phyloP scores from a whole-genome alignment of 106 monocot species.

The Dendrobium catenatum region DNA sequence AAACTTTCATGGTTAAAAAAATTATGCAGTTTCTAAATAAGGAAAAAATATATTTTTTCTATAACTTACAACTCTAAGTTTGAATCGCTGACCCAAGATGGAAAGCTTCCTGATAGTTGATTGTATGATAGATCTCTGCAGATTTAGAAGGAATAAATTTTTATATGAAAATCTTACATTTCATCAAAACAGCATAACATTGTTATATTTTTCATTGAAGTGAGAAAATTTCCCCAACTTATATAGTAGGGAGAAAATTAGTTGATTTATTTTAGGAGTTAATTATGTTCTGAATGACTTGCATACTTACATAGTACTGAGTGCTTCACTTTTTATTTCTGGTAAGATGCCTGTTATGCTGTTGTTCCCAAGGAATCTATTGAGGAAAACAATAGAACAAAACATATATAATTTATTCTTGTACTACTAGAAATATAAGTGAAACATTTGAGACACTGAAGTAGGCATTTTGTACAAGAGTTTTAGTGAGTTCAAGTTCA shows the following conservation, averaged over 20 bases:
- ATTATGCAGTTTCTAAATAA: not conserved
- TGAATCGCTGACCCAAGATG: slow-evolving; percentile 54
- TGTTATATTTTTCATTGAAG: too few relatives aligned
- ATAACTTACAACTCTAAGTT: slow-evolving; percentile 62
- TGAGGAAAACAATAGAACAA: slow-evolving; percentile 7
- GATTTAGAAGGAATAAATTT: not conserved
- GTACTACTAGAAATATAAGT: not conserved
- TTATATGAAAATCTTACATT: too few relatives aligned
- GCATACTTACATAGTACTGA: slow-evolving; percentile 45
- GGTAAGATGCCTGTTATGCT: slow-evolving; percentile 68
- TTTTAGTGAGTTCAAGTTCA: slow-evolving; percentile 41
- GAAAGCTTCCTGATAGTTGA: slow-evolving; percentile 71
- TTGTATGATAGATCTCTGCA: slow-evolving; percentile 94
- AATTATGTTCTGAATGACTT: not conserved
- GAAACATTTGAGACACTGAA: not conserved
- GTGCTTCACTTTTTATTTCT: slow-evolving; percentile 34
- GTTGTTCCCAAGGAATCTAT: slow-evolving; percentile 89
- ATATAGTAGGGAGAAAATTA: not conserved
- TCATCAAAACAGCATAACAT: too few relatives aligned
- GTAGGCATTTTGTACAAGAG: slow-evolving; percentile 41
- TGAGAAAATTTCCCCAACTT: not conserved
- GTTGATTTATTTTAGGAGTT: not conserved
- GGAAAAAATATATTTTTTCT: not conserved
- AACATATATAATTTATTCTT: slow-evolving; percentile 2
- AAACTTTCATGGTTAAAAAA: not conserved